phyloP scores from a whole-genome alignment of 805 yeast genomes.

The Metschnikowia vanudenii region DNA sequence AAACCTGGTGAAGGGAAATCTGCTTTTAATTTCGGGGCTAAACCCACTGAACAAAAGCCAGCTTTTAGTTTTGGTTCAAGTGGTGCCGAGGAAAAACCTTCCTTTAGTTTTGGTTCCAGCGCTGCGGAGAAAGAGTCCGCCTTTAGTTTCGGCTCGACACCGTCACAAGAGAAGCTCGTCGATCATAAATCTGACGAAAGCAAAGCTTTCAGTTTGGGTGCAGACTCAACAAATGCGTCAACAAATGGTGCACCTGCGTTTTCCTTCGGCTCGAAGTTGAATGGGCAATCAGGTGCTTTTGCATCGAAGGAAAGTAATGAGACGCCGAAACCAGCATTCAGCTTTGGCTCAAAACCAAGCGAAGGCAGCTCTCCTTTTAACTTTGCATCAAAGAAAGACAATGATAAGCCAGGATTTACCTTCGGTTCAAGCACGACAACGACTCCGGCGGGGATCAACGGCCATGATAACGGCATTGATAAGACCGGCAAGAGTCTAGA shows the following conservation, averaged over 20 bases:
- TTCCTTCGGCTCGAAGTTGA: constrained; percentile 4
- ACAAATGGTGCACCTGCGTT: not conserved
- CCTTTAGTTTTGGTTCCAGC: no score
- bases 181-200: not conserved
- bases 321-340: constrained; percentile 2
- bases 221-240: not conserved
- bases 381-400: constrained; percentile 6
- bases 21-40: constrained; percentile 1
- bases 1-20: not conserved
- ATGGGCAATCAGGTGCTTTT: not conserved
- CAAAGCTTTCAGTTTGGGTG: not conserved
- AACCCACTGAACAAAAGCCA: constrained; percentile 1
- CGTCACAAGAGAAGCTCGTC: no score
- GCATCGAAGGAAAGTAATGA: not conserved
- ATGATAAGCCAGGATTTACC: not conserved
- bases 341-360: not conserved
- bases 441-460: not conserved
- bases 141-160: no score
- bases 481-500: not conserved
- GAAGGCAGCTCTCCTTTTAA: constrained; percentile 2
- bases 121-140: no score
- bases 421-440: constrained; percentile 2
- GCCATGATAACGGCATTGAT: not conserved
- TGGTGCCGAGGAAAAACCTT: no score
- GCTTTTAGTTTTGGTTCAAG: constrained; percentile 12